phyloP scores from a whole-genome alignment of 2,329 filamentous ascomycete species.

The Calonectria montana region DNA sequence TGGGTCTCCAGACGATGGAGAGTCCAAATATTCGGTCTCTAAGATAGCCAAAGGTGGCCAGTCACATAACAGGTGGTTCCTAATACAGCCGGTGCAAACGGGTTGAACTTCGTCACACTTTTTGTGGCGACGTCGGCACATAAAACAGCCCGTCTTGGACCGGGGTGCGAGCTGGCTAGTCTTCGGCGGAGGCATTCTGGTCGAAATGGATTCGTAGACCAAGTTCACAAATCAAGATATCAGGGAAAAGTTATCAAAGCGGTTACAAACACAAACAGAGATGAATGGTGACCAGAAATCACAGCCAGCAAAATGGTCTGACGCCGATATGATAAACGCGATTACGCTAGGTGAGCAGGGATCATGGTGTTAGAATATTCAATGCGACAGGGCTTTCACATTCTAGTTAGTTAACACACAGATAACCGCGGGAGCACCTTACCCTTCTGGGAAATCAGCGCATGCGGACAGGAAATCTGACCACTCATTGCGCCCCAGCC shows the following conservation, averaged over 20 bases:
- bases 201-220: not conserved
- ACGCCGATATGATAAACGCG: conserved; percentile 22
- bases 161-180: conserved; percentile 9
- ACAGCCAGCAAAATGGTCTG: conserved; percentile 6
- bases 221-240: not conserved
- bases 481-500: not conserved
- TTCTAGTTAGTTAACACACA: too few species aligned
- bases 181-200: not conserved
- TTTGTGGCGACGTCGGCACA: conserved; percentile 17
- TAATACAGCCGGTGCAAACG: conserved; percentile 14
- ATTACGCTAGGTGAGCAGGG: not conserved
- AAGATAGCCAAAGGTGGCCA: not conserved
- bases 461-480: not conserved
- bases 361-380: too few species aligned
- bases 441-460: not conserved
- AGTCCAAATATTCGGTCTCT: not conserved
- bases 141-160: conserved; percentile 23
- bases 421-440: conserved; percentile 22
- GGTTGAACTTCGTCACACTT: conserved; percentile 20
- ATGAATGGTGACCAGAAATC: not conserved
- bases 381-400: too few species aligned
- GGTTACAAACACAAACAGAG: not conserved
- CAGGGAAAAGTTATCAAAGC: not conserved
- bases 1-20: not conserved
- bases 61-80: conserved; percentile 17